Evolutionary conservation across 2,329 filamentous ascomycete species (phyloP).

Genomic region (Aspergillus sergii): DNA sequence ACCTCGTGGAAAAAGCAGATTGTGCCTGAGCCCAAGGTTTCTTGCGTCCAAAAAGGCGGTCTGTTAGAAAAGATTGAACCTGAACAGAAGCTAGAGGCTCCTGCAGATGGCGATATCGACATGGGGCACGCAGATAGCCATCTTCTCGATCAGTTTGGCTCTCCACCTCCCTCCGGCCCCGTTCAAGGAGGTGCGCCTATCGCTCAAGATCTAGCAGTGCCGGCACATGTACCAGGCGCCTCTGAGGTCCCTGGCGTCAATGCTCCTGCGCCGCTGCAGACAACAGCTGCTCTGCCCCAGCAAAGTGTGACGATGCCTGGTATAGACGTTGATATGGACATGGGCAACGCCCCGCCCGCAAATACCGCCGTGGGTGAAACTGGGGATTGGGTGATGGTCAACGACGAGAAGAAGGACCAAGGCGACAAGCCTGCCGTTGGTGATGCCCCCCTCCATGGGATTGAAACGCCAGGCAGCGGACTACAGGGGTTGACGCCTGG

Average conservation of each 20-base stretch:
- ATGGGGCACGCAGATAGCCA: slow-evolving; percentile 37
- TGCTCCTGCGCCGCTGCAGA: slow-evolving; percentile 10
- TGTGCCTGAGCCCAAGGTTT: slow-evolving; percentile 64
- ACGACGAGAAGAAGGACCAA: slow-evolving; percentile 58
- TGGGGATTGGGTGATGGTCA: slow-evolving; percentile 76
- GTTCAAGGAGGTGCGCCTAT: slow-evolving; percentile 54
- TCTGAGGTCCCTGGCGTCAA: slow-evolving; percentile 6
- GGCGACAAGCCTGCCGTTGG: slow-evolving; percentile 22
- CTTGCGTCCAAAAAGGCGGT: slow-evolving; percentile 77
- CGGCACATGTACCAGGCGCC: slow-evolving; percentile 40
- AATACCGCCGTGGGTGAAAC: slow-evolving; percentile 50
- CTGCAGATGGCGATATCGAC: slow-evolving; percentile 34
- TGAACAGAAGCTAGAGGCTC: slow-evolving; percentile 25
- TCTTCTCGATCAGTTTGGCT: slow-evolving; percentile 39
- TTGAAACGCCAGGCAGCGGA: slow-evolving; percentile 25
- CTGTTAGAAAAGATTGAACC: slow-evolving; percentile 59
- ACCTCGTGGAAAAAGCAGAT: slow-evolving; percentile 68
- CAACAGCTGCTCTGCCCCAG: slow-evolving; percentile 21
- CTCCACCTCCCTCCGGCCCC: slow-evolving; percentile 19
- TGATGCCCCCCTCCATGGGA: slow-evolving; percentile 11
- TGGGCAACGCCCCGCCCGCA: slow-evolving; percentile 51
- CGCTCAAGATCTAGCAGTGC: slow-evolving; percentile 50
- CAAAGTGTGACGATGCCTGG: slow-evolving; percentile 22
- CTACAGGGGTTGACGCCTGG: slow-evolving; percentile 28
- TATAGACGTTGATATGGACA: slow-evolving; percentile 51